Evolutionary conservation across 2,329 filamentous ascomycete species (phyloP).

Genomic region (Diaporthe longicolla): DNA sequence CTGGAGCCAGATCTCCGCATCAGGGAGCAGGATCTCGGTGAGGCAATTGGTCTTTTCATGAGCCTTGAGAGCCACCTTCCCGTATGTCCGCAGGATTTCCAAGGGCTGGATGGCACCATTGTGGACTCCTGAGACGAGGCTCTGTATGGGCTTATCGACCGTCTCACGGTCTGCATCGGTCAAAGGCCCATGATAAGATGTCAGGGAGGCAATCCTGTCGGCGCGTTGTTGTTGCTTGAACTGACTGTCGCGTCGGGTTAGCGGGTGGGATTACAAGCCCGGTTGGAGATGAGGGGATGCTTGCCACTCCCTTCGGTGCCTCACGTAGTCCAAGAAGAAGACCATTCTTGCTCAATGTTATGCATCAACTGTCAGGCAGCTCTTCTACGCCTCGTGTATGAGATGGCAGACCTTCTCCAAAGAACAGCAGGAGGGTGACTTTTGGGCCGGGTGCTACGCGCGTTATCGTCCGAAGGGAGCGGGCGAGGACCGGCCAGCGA

Average conservation of each 20-base stretch:
- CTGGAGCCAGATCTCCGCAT: constrained; percentile 80
- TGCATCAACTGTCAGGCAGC: not conserved
- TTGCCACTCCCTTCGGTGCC: constrained; percentile 80
- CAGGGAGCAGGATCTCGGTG: constrained; percentile 86
- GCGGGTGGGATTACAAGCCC: constrained; percentile 43
- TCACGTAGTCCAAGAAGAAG: constrained; percentile 70
- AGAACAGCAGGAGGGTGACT: not conserved
- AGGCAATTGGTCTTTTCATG: constrained; percentile 91
- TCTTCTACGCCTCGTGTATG: not conserved
- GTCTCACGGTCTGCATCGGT: constrained; percentile 75
- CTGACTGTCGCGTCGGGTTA: constrained; percentile 66
- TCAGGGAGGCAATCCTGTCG: constrained; percentile 76
- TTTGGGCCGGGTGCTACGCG: not conserved
- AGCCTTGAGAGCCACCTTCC: constrained; percentile 86
- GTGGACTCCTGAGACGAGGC: constrained; percentile 84
- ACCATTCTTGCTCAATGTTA: constrained; percentile 51
- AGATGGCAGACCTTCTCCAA: not conserved
- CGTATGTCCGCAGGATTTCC: constrained; percentile 86
- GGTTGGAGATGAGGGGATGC: constrained; percentile 44
- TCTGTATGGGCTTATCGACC: constrained; percentile 80
- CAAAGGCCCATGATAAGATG: constrained; percentile 76
- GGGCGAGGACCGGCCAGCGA: constrained; percentile 10
- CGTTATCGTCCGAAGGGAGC: not conserved
- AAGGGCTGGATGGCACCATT: constrained; percentile 74
- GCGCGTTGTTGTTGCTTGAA: constrained; percentile 84